A percentile compares a stretch with the other conserved stretches of the same genome.
These are phyloP conservation scores for Penicillium decumbens DNA, from an alignment of 2,329 filamentous ascomycete species.

Conservation along the genomic window DNA sequence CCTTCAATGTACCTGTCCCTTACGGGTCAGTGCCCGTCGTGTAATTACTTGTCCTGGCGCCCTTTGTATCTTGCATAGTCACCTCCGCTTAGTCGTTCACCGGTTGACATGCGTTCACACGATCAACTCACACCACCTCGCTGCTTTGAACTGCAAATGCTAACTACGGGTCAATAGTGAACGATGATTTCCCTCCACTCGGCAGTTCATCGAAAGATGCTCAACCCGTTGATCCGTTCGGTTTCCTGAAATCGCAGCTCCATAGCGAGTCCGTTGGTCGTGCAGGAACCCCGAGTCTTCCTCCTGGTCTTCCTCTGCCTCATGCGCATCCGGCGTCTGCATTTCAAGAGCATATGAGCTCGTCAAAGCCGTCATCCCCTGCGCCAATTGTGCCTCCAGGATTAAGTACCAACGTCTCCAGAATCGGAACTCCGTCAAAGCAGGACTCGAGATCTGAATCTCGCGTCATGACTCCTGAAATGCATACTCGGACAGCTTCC, in stretches of 20 bases:
- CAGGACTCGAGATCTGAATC: slow-evolving; percentile 23
- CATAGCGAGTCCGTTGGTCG: slow-evolving; percentile 32
- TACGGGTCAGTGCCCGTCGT: slow-evolving; percentile 25
- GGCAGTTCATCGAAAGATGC: slow-evolving; percentile 37
- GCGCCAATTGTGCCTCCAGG: slow-evolving; percentile 28
- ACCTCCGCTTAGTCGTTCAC: slow-evolving; percentile 12
- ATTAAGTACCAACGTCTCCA: slow-evolving; percentile 22
- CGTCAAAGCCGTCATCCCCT: slow-evolving; percentile 31
- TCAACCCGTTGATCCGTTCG: slow-evolving; percentile 32
- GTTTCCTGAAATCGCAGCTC: slow-evolving; percentile 36
- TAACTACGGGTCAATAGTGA: slow-evolving; percentile 36
- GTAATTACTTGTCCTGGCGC: slow-evolving; percentile 33
- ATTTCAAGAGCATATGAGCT: slow-evolving; percentile 29
- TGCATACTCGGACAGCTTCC: slow-evolving; percentile 18
- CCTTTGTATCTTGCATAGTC: slow-evolving; percentile 25
- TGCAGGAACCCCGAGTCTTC: slow-evolving; percentile 38
- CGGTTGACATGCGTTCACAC: slow-evolving; percentile 11
- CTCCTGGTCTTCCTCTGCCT: slow-evolving; percentile 42
- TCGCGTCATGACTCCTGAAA: slow-evolving; percentile 27
- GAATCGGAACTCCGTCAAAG: slow-evolving; percentile 30
- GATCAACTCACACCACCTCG: slow-evolving; percentile 10
- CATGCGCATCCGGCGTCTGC: slow-evolving; percentile 38
- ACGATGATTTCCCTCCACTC: slow-evolving; percentile 47
- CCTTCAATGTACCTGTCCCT: slow-evolving; percentile 28
- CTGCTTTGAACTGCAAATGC: slow-evolving; percentile 17